Evolutionary conservation across 1,284 basidiomycete species (phyloP), one percentile per base, ranked within the genome.

Genomic region (Kalmanozyma brasiliensis): DNA sequence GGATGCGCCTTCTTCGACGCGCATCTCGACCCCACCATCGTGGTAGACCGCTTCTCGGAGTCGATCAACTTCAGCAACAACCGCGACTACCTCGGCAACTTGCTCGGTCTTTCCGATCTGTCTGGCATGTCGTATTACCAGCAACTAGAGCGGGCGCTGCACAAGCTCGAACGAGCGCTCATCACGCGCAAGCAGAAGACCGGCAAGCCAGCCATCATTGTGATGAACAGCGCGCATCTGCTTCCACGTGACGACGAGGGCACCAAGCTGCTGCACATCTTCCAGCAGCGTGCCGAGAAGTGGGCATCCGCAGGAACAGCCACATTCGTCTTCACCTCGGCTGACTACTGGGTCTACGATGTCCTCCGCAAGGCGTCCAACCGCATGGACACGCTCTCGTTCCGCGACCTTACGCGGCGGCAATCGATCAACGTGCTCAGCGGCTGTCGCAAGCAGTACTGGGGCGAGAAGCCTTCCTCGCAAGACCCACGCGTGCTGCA

Each of bases 1-100:
- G 77, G 77, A 20, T 72, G 72, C 42, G 77, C 77, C 26, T 78
- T 74, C 52, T 79, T 79, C 49, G 77, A 79, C 16, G 76, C 74
- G 5, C 77, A 79, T 43, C 49, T 59, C 16, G 75, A 77, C 34
- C 68, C 66, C 0, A 58, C 62, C 24, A 74, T 79, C 35, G 73
- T 75, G 14, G 74, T 79, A 20, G 77, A 79, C 41, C 66, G 76
- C 33, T 78, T 79, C 49, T 71, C 65, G 23, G 77, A 79, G 32
- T 49, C 62, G 16, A 77, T 78, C 72, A 79, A 79, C 56, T 79
- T 70, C 33, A 52, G 55, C 55, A 78, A 71, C 63, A 73, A 79
- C 42, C 65, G 77, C 19, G 77, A 79, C 49, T 79, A 78, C 30
- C 70, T 79, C 20, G 77, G 77, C 46, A 75, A 73, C 48, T 59